A percentile compares a stretch with the other conserved stretches of the same genome.
phyloP scores from a whole-genome alignment of 768 basidiomycete species.

The Collybiopsis confluens region DNA sequence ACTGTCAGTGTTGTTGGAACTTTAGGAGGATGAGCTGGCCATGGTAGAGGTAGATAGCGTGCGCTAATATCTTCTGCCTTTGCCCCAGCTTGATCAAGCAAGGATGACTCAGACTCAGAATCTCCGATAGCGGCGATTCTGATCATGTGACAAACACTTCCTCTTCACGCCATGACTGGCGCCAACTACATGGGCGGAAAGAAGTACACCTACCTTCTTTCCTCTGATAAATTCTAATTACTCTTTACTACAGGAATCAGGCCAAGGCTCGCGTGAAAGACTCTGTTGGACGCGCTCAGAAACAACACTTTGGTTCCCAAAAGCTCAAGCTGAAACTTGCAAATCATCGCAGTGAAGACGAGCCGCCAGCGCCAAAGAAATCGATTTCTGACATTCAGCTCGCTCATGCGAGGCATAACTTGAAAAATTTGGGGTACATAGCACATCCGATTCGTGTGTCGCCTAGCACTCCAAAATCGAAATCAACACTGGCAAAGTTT shows the following conservation, averaged over 20 bases:
- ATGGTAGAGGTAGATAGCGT: no score
- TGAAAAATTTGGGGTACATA: conserved; percentile 13
- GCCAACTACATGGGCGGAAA: conserved; percentile 79
- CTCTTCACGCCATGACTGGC: conserved; percentile 60
- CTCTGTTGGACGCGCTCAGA: conserved; percentile 48
- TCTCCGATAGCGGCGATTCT: no score
- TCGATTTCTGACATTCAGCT: conserved; percentile 15
- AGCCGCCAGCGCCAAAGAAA: not conserved
- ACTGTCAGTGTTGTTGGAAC: no score
- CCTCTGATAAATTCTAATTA: not conserved
- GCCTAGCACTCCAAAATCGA: conserved; percentile 16
- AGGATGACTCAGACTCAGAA: no score
- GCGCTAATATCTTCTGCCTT: no score
- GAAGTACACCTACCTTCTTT: conserved; percentile 37
- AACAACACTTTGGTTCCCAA: conserved; percentile 56
- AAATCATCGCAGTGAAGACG: not conserved
- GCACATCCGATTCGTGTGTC: conserved; percentile 22
- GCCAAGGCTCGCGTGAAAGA: conserved; percentile 59
- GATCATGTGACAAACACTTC: no score
- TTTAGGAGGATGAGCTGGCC: no score
- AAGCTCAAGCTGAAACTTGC: conserved; percentile 41
- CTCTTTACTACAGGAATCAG: conserved; percentile 39
- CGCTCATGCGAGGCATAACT: conserved; percentile 16
- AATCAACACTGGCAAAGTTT: not conserved
- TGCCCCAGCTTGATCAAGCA: no score